Base-by-base conservation (phyloP, 805 yeast genomes). In the Metschnikowia kofuensis region DNA sequence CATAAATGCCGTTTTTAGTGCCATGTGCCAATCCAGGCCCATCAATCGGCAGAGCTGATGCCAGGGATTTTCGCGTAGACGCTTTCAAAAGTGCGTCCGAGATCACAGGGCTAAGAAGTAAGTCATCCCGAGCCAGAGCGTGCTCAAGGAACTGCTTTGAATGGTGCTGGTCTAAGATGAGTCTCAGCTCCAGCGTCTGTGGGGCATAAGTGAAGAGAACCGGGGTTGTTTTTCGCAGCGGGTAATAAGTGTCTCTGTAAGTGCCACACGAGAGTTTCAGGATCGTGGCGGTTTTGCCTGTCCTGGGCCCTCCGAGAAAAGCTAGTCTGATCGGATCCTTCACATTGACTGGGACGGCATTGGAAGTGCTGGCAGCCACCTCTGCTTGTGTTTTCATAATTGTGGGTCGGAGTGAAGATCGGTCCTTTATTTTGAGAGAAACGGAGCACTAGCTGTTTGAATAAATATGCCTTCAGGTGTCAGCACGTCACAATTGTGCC, bases 231-330 rank as follows among this genome's bases (percentile, higher is more conserved):
- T 75, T 78, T 39, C 78, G 70, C 4, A 92, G 87, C 6, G 94
- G 95, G 57, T 87, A 87, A 61, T 87, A 85, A 0, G 86, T 85
- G 50, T 84, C 90, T 43, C 81, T 73, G 47, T 77, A 81, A 27
- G 72, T 70, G 27, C 77, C 76, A 16, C 76, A 66, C 1, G 75
- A 69, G 13, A 83, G 55, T 42, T 77, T 68, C 45, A 81, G 75
- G 11, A 81, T 75, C 35, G 80, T 69, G 0, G 86, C 74, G 2
- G 87, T 78, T 58, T 84, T 84, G 10, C 89, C 89, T 0, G 79
- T 74, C 14, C 72, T 70, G 11, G 78, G 70, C 0, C 79, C 86
- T 0, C 89, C 89, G 3, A 84, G 60, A 1, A 84, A 73, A 0
- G 85, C 88, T 13, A 84, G 58, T 50, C 87, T 67, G 5, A 84